Evolutionary conservation across 1,284 basidiomycete genomes (phyloP).

Genomic region (Trichosporon sp.): DNA sequence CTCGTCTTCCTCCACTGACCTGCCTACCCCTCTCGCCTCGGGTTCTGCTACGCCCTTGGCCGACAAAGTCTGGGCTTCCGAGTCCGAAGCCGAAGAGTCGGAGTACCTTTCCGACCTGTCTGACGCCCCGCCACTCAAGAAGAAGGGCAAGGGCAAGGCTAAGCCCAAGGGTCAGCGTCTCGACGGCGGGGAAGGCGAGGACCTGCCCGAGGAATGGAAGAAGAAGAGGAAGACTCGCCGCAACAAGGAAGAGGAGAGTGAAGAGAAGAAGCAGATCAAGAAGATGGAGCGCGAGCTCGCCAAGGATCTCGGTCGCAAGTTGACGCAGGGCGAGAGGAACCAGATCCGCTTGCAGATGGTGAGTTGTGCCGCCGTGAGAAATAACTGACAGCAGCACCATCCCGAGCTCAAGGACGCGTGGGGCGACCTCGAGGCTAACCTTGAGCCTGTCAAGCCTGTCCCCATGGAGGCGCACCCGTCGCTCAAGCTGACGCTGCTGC

Average conservation of each 20-base stretch:
- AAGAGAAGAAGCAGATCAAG: slow-evolving; percentile 27
- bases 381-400: slow-evolving; percentile 43
- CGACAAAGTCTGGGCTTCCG: slow-evolving; percentile 13
- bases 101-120: slow-evolving; percentile 7
- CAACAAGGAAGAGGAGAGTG: slow-evolving; percentile 7
- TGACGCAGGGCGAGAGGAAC: slow-evolving; percentile 76
- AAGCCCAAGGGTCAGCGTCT: slow-evolving; percentile 15
- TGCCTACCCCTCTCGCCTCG: background rate
- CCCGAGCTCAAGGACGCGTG: slow-evolving; percentile 75
- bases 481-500: slow-evolving; percentile 61
- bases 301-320: slow-evolving; percentile 59
- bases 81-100: background rate
- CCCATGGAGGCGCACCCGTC: slow-evolving; percentile 72
- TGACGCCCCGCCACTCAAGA: background rate
- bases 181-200: slow-evolving; percentile 18
- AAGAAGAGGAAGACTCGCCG: slow-evolving; percentile 13
- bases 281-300: slow-evolving; percentile 54
- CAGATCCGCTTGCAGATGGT: slow-evolving; percentile 58
- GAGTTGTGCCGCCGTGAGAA: slow-evolving; percentile 19
- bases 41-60: slow-evolving; percentile 11
- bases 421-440: slow-evolving; percentile 70
- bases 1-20: background rate
- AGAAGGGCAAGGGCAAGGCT: slow-evolving; percentile 9
- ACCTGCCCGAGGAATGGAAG: slow-evolving; percentile 11
- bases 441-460: slow-evolving; percentile 62